phyloP scores from a whole-genome alignment of 2,329 filamentous ascomycete genomes.

The Pyrenophora teres region DNA sequence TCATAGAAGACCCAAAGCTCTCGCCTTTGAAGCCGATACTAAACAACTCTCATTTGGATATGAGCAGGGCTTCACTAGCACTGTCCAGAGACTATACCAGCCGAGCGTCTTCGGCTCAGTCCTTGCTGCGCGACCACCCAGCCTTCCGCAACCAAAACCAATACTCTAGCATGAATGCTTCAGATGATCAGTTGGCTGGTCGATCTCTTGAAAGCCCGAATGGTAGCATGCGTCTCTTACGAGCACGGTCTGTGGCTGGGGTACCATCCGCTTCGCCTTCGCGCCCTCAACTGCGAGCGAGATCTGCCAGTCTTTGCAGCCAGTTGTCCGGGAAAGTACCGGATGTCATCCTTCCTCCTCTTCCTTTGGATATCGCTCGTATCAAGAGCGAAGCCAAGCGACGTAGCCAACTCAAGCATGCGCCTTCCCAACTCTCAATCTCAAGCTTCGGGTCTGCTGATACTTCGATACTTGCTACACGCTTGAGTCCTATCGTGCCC shows the following conservation, averaged over 20 bases:
- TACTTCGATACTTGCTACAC: constrained; percentile 49
- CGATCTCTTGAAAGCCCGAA: constrained; percentile 1
- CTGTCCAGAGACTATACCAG: constrained; percentile 24
- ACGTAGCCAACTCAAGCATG: constrained; percentile 33
- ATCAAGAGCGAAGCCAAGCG: constrained; percentile 30
- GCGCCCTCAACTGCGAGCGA: constrained; percentile 28
- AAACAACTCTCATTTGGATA: constrained; percentile 14
- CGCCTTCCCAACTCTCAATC: constrained; percentile 46
- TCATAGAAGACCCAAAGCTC: constrained; percentile 48
- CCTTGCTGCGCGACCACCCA: constrained; percentile 35
- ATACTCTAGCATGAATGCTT: background rate
- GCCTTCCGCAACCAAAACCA: constrained; percentile 28
- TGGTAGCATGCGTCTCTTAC: constrained; percentile 21
- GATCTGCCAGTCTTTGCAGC: constrained; percentile 34
- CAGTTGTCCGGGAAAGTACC: constrained; percentile 46
- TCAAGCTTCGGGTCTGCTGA: constrained; percentile 49
- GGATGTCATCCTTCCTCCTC: constrained; percentile 49
- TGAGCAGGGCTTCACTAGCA: constrained; percentile 13
- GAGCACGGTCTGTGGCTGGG: constrained; percentile 35
- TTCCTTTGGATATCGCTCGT: constrained; percentile 44
- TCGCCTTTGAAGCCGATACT: constrained; percentile 34
- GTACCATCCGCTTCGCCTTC: constrained; percentile 16
- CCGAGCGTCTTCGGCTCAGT: constrained; percentile 32
- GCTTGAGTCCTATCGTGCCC: constrained; percentile 43
- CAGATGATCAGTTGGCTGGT: background rate